Evolutionary conservation across 345 rosid genomes (phyloP).

Genomic region (Eucalyptus curtisii): DNA sequence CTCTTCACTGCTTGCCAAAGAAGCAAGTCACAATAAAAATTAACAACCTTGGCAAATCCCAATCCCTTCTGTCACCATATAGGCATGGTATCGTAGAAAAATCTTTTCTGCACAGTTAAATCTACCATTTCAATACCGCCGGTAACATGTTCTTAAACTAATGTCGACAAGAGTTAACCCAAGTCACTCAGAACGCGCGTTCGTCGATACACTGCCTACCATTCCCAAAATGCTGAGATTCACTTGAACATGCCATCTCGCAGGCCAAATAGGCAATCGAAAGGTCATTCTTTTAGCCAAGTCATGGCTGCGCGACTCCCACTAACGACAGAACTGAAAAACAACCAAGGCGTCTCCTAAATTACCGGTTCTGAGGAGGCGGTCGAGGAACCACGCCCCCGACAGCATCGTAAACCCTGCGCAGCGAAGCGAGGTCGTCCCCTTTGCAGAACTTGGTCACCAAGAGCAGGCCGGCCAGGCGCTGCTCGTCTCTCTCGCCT

Average conservation of each 20-base stretch:
- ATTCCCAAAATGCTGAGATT: background rate
- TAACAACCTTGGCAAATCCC: background rate
- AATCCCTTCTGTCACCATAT: background rate
- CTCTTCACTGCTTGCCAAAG: background rate
- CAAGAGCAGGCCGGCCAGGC: conserved; percentile 77
- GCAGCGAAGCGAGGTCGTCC: conserved; percentile 53
- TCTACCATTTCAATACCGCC: background rate
- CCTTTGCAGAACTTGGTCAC: conserved; percentile 65
- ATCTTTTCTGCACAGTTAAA: too few species aligned
- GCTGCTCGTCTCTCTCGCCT: conserved; percentile 91
- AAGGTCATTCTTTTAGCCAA: background rate
- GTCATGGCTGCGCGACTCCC: too few species aligned
- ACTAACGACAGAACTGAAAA: too few species aligned
- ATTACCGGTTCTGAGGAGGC: conserved; percentile 70
- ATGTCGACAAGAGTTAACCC: background rate
- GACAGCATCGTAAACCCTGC: conserved; percentile 47
- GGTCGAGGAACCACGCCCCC: conserved; percentile 56
- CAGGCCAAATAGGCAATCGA: background rate
- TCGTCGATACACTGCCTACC: background rate
- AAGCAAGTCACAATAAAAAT: background rate
- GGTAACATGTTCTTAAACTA: background rate
- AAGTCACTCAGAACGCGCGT: background rate
- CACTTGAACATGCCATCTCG: background rate
- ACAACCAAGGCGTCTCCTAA: background rate
- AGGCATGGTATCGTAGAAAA: too few species aligned